phyloP scores from a whole-genome alignment of 2,329 filamentous ascomycete genomes.

The Triangularia verruculosa region DNA sequence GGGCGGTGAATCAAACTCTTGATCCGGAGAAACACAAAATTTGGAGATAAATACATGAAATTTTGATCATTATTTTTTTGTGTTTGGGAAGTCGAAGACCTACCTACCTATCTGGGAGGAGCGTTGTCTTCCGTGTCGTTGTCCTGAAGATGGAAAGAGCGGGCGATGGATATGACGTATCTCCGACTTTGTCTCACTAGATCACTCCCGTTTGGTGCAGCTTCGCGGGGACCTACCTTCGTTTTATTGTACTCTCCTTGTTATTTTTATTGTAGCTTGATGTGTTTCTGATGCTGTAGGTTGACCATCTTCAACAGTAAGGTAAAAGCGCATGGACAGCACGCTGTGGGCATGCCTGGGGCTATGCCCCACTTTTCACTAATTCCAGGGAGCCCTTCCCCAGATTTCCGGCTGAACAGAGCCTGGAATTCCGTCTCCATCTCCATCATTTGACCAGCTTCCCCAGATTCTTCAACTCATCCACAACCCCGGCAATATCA shows the following conservation, averaged over 20 bases:
- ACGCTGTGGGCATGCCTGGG: not conserved
- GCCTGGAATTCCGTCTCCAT: not conserved
- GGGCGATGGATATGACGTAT: not conserved
- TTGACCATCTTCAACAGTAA: not conserved
- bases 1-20: conserved; percentile 4
- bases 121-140: conserved; percentile 1
- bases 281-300: not conserved
- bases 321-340: not conserved
- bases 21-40: not conserved
- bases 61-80: not conserved
- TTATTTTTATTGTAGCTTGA: not conserved
- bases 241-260: too few species aligned
- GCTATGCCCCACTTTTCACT: not conserved
- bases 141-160: not conserved
- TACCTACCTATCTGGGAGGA: not conserved
- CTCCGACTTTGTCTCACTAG: not conserved
- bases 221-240: too few species aligned
- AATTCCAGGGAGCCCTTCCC: not conserved
- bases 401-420: not conserved
- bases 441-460: not conserved
- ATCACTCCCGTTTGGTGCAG: not conserved
- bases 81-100: not conserved
- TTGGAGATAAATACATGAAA: not conserved
- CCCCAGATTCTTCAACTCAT: conserved; percentile 1
- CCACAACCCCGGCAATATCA: not conserved